These are phyloP conservation scores for Carex littledalei DNA, from an alignment of 176 grass and related monocot species.

Conservation along the genomic window DNA sequence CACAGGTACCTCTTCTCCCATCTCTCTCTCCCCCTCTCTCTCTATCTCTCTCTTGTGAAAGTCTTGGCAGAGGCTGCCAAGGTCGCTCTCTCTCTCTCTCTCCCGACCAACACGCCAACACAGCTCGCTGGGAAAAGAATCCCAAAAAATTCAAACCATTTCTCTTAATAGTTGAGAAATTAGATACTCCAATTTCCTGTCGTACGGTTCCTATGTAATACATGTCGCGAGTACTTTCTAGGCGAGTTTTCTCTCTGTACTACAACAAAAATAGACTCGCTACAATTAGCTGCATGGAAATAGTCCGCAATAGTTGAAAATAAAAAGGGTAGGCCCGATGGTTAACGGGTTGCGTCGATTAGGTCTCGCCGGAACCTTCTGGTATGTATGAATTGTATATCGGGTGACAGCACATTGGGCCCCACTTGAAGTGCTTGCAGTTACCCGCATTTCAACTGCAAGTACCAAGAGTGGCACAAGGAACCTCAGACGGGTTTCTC, in stretches of 20 bases:
- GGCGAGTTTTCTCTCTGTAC: background rate
- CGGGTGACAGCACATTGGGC: background rate
- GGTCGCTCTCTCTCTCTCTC: background rate
- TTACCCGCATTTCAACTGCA: too few species aligned
- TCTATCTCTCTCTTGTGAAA: background rate
- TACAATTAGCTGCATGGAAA: background rate
- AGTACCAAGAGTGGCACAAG: background rate
- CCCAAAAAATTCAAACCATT: conserved; percentile 7
- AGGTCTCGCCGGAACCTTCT: background rate
- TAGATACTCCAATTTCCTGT: background rate
- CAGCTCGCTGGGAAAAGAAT: background rate
- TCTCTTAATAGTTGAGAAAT: conserved; percentile 10
- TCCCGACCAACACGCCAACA: conserved; percentile 1
- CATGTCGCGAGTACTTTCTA: background rate
- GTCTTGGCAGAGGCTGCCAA: too few species aligned
- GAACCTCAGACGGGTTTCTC: background rate
- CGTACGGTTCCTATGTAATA: background rate
- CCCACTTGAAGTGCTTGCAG: background rate
- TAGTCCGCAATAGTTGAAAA: background rate
- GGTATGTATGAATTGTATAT: background rate
- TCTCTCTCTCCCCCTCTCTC: conserved; percentile 5
- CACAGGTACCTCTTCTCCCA: conserved; percentile 19
- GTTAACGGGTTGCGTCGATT: conserved; percentile 14
- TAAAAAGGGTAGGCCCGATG: too few species aligned
- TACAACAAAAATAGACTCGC: background rate